A percentile compares a stretch with the other conserved stretches of the same genome.
These are phyloP conservation scores for Ceratobasidium papillatum DNA, from an alignment of 1,284 basidiomycete species.

Conservation along the genomic window DNA sequence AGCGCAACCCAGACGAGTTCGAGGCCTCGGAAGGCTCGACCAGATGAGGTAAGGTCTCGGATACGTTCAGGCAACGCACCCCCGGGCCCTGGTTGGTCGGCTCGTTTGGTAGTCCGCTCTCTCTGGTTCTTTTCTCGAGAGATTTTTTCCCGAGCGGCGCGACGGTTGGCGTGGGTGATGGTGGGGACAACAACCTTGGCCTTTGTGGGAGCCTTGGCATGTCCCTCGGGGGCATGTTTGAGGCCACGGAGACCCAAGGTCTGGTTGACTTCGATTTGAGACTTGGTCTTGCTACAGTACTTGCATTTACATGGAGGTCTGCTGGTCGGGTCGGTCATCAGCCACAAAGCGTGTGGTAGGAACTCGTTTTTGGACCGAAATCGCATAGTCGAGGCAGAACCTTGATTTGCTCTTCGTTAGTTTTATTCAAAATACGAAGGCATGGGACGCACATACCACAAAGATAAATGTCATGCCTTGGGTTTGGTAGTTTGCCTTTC, in stretches of 20 bases:
- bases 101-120: not conserved
- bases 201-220: not conserved
- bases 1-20: slow-evolving; percentile 41
- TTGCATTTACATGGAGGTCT: slow-evolving; percentile 74
- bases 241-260: slow-evolving; percentile 17
- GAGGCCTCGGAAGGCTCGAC: slow-evolving; percentile 22
- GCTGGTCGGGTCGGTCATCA: slow-evolving; percentile 64
- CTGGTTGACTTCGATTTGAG: slow-evolving; percentile 66
- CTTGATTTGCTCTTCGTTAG: slow-evolving; percentile 51
- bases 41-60: slow-evolving; percentile 17
- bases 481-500: slow-evolving; percentile 58
- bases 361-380: slow-evolving; percentile 85
- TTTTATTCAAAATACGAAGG: slow-evolving; percentile 45
- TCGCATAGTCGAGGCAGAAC: slow-evolving; percentile 57
- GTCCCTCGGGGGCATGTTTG: slow-evolving; percentile 1
- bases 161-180: slow-evolving; percentile 18
- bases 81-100: slow-evolving; percentile 3
- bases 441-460: slow-evolving; percentile 61
- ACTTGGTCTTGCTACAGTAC: slow-evolving; percentile 70
- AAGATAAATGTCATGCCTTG: slow-evolving; percentile 76
- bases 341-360: slow-evolving; percentile 81
- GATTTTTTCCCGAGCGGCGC: slow-evolving; percentile 10
- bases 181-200: not conserved
- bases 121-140: slow-evolving; percentile 4
- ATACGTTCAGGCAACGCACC: slow-evolving; percentile 34